Evolutionary conservation across 495 filamentous ascomycete species (phyloP), one percentile per base, ranked within the genome.

Genomic region (Penicillium verhagenii): DNA sequence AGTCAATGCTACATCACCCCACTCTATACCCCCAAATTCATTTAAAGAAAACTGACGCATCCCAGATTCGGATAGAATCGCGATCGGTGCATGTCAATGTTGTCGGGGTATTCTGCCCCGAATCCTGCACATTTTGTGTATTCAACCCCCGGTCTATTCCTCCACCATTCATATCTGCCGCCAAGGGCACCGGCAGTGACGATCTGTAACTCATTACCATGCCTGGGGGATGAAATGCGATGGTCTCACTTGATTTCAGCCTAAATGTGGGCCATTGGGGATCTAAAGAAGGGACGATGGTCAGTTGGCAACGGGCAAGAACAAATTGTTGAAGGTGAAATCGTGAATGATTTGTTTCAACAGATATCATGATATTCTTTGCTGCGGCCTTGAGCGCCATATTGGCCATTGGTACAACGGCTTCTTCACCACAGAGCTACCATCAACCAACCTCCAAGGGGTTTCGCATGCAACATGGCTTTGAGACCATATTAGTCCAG

Each of bases 401-500:
- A 19, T 42, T 31, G 47, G 44, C 31, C 3, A 29, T 25, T 18
- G 37, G 47, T 11, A 28, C 44, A 10, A 11, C n/a, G n/a, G 44
- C 55, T 1, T 45, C 38, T 23, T 50, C 58, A 18, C 23, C 20
- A n/a, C 47, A 54, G 6, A 28, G 46, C 18, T 66, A 66, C 21
- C 25, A 59, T 25, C 52, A 45, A 19, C 58, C 65, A 7, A 60
- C 59, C 14, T 58, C 56, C 8, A 69, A 65, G 33, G 66, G 66
- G 1, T 58, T 66, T 19, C 60, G 60, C 13, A 61, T 69, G 56
- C 60, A 64, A 25, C 66, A 69, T 57, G 66, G 66, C 20, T 59
- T 66, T 31, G 66, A 69, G 52, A 69, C 63, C 11, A 28, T 69
- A 1, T 50, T 69, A 16, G 61, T 69, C n/a, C 66, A 69, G 31